phyloP scores from a whole-genome alignment of 768 basidiomycete species.

The Tylopilus rubrobrunneus region DNA sequence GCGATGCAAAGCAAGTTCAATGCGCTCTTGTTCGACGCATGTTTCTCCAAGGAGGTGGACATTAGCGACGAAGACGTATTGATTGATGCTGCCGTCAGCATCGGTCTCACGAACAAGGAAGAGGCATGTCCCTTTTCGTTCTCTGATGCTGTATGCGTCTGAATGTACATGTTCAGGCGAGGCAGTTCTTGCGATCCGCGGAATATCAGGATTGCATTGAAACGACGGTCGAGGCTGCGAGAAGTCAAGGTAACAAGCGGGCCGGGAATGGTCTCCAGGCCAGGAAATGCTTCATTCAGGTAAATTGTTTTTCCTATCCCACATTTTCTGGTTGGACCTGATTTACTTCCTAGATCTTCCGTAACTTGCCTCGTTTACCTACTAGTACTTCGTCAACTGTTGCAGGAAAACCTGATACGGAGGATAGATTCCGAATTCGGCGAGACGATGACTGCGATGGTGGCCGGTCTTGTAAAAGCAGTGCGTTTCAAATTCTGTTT shows the following conservation, averaged over 20 bases:
- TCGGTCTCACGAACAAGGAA: conserved; percentile 33
- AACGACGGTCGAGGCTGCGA: conserved; percentile 36
- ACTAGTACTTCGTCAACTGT: background rate
- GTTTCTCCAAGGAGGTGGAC: conserved; percentile 35
- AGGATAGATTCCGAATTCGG: background rate
- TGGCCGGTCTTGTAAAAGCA: too few relatives aligned
- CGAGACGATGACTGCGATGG: too few relatives aligned
- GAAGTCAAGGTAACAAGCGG: conserved; percentile 39
- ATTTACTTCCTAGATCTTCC: conserved; percentile 23
- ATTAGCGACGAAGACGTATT: conserved; percentile 34
- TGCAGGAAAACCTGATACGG: background rate
- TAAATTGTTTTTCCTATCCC: conserved; percentile 1
- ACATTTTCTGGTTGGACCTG: background rate
- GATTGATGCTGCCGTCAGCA: conserved; percentile 31
- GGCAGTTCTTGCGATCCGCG: conserved; percentile 36
- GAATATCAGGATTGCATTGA: conserved; percentile 37
- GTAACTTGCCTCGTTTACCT: conserved; percentile 24
- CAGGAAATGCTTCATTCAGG: conserved; percentile 37
- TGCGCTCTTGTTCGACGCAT: conserved; percentile 36
- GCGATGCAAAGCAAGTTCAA: conserved; percentile 35
- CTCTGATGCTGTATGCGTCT: background rate
- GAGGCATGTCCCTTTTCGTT: conserved; percentile 26
- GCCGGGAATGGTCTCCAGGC: conserved; percentile 43
- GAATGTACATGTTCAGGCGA: conserved; percentile 23
- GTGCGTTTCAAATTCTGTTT: too few relatives aligned